These are phyloP conservation scores for Exophiala sp. DNA, from an alignment of 2,329 filamentous ascomycete genomes.

Conservation along the genomic window DNA sequence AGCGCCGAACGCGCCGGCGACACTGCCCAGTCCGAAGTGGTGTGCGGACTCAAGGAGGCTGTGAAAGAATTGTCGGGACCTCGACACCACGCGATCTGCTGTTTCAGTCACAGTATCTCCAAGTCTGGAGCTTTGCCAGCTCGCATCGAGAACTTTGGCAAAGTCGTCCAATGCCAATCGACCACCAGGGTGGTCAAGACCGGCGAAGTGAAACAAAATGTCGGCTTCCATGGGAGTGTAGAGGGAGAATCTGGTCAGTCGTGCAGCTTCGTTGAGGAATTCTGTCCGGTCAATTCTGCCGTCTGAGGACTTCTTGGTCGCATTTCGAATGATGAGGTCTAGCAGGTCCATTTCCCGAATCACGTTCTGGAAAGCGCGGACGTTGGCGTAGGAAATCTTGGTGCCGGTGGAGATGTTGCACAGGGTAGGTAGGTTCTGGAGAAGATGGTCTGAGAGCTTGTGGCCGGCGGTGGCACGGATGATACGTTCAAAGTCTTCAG, in stretches of 20 bases:
- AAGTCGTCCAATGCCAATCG: slow-evolving; percentile 80
- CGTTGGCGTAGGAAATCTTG: slow-evolving; percentile 97
- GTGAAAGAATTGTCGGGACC: slow-evolving; percentile 57
- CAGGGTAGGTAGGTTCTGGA: slow-evolving; percentile 84
- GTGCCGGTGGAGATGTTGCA: slow-evolving; percentile 90
- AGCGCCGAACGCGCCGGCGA: slow-evolving; percentile 94
- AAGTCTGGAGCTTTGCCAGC: slow-evolving; percentile 71
- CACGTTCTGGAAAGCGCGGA: slow-evolving; percentile 96
- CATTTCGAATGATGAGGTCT: slow-evolving; percentile 86
- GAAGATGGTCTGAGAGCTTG: slow-evolving; percentile 94
- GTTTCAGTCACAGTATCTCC: slow-evolving; percentile 34
- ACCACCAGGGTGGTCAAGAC: slow-evolving; percentile 83
- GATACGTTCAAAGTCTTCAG: slow-evolving; percentile 94
- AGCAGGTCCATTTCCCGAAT: slow-evolving; percentile 97
- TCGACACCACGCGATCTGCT: slow-evolving; percentile 53
- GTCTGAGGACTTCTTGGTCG: slow-evolving; percentile 76
- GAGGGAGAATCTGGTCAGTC: slow-evolving; percentile 86
- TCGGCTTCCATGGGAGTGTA: slow-evolving; percentile 99
- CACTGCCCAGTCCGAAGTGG: slow-evolving; percentile 82
- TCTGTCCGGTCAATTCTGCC: slow-evolving; percentile 92
- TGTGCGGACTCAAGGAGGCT: slow-evolving; percentile 73
- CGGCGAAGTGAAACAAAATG: slow-evolving; percentile 97
- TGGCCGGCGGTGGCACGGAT: slow-evolving; percentile 88
- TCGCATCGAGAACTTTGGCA: slow-evolving; percentile 88
- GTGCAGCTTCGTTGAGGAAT: slow-evolving; percentile 90